phyloP scores from a whole-genome alignment of 169 alveolate species.

The Eimeria sp. region DNA sequence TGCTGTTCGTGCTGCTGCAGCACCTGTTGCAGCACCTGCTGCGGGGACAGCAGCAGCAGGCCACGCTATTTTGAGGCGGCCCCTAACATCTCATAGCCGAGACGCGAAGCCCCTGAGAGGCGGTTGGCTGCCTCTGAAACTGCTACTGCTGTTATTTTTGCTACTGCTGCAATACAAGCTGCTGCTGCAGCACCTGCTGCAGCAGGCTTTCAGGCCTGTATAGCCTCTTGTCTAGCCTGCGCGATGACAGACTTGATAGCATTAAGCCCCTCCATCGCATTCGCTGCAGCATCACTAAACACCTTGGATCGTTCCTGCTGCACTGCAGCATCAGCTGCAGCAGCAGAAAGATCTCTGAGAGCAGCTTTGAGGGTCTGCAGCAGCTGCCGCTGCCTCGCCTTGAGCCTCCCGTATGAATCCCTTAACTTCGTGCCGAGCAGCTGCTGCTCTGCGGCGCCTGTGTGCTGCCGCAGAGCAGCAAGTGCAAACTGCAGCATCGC shows the following conservation, averaged over 20 bases:
- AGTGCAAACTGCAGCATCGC: not conserved
- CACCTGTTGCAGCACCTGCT: too few relatives aligned
- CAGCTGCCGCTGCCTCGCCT: not conserved
- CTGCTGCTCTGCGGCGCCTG: not conserved
- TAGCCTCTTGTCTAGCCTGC: not conserved
- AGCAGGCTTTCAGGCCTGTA: not conserved
- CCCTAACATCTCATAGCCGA: too few relatives aligned
- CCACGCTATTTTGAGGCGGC: too few relatives aligned
- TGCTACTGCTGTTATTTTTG: not conserved
- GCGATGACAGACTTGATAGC: not conserved
- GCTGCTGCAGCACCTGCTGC: conserved; percentile 1
- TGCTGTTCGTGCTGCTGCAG: not conserved
- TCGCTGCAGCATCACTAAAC: conserved; percentile 8
- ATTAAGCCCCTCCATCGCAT: not conserved
- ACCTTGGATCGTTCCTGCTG: not conserved
- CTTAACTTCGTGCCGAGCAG: not conserved
- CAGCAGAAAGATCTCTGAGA: not conserved
- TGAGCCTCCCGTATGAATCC: not conserved
- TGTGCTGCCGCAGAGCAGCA: not conserved
- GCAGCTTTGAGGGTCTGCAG: not conserved
- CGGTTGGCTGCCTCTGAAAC: not conserved
- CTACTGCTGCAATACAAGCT: not conserved
- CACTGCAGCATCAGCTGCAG: not conserved
- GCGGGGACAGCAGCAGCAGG: not conserved
- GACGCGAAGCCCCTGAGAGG: too few relatives aligned